Conservation (phyloP, 345 rosid genomes). For the Salix viminalis region DNA sequence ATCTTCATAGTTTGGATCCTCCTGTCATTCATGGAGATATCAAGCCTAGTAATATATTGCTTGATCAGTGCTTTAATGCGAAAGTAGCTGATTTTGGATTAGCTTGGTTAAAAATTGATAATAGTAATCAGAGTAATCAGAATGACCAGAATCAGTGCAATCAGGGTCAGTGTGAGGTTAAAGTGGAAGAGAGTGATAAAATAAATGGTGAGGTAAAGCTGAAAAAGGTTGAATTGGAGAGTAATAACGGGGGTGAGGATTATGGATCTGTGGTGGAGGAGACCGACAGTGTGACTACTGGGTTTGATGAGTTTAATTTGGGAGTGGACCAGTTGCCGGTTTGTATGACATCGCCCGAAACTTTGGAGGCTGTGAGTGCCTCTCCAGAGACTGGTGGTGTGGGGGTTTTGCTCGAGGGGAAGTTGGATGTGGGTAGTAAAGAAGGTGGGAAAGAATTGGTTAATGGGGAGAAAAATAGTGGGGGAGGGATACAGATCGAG, state of each 20-base stretch:
- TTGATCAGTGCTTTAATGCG: slow-evolving; percentile 67
- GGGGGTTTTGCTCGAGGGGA: slow-evolving; percentile 29
- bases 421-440: slow-evolving; percentile 38
- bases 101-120: slow-evolving; percentile 60
- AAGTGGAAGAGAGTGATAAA: slow-evolving; percentile 9
- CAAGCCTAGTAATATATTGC: slow-evolving; percentile 74
- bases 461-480: slow-evolving; percentile 1
- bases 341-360: slow-evolving; percentile 51
- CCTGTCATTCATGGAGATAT: slow-evolving; percentile 86
- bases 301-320: slow-evolving; percentile 53
- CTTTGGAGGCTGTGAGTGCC: slow-evolving; percentile 13
- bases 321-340: slow-evolving; percentile 67
- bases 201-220: slow-evolving; percentile 20
- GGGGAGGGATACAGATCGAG: slow-evolving; percentile 24
- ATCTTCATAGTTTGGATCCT: slow-evolving; percentile 65
- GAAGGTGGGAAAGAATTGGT: slow-evolving; percentile 42
- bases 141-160: slow-evolving; percentile 13
- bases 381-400: slow-evolving; percentile 32
- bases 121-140: slow-evolving; percentile 22
- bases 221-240: slow-evolving; percentile 34
- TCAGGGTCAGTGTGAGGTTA: slow-evolving; percentile 14
- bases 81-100: slow-evolving; percentile 86
- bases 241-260: slow-evolving; percentile 46
- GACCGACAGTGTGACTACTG: slow-evolving; percentile 73
- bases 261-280: slow-evolving; percentile 61